These are phyloP conservation scores for Pichia sp. DNA, from an alignment of 1,139 yeast species.

Conservation along the genomic window DNA sequence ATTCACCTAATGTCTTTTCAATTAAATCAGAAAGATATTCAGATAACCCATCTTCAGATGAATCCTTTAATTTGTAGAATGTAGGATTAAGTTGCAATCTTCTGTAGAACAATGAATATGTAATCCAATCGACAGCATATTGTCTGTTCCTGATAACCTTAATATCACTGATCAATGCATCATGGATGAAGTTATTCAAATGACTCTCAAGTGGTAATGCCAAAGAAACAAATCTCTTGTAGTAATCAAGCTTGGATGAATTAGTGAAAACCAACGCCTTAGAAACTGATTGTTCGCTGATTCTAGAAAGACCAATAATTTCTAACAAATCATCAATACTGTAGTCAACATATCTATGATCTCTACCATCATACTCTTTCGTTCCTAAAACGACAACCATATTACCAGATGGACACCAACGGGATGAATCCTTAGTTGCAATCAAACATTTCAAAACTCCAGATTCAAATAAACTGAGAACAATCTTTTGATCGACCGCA, in stretches of 20 bases:
- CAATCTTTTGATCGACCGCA: slow-evolving; percentile 49
- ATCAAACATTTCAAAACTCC: slow-evolving; percentile 54
- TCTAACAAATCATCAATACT: slow-evolving; percentile 64
- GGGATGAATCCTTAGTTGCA: slow-evolving; percentile 56
- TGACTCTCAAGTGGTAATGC: slow-evolving; percentile 86
- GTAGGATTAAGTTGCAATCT: slow-evolving; percentile 82
- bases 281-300: slow-evolving; percentile 33
- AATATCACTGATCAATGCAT: slow-evolving; percentile 69
- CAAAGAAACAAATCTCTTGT: slow-evolving; percentile 67
- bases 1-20: slow-evolving; percentile 67
- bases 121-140: slow-evolving; percentile 88
- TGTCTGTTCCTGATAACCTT: slow-evolving; percentile 68
- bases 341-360: slow-evolving; percentile 69
- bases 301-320: slow-evolving; percentile 65
- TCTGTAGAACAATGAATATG: slow-evolving; percentile 80
- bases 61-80: slow-evolving; percentile 73
- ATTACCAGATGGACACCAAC: slow-evolving; percentile 50
- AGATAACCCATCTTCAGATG: slow-evolving; percentile 67
- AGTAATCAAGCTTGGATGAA: slow-evolving; percentile 56
- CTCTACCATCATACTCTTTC: slow-evolving; percentile 68
- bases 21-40: slow-evolving; percentile 81
- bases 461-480: slow-evolving; percentile 49
- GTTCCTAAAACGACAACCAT: slow-evolving; percentile 71
- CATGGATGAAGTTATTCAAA: slow-evolving; percentile 56
- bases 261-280: slow-evolving; percentile 59